Evolutionary conservation across 1,284 basidiomycete species (phyloP), one percentile per base, ranked within the genome.

Genomic region (Cutaneotrichosporon sp.): DNA sequence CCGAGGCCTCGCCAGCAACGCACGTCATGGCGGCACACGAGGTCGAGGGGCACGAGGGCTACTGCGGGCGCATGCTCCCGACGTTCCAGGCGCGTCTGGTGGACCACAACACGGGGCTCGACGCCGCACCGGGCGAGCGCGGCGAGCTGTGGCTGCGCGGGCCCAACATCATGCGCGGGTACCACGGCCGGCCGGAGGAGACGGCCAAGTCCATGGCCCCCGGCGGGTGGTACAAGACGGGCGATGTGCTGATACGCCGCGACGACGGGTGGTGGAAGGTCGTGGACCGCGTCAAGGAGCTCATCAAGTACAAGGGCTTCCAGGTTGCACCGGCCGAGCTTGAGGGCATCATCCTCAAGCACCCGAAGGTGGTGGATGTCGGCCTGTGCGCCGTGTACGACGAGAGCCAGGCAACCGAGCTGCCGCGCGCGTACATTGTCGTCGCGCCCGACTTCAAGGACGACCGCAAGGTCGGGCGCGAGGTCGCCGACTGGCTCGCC

Each of bases 81-180:
- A 91, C 90, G 65, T 83, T 93, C 25, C 85, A 92, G 72, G 87
- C 88, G 0, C 84, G 90, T 7, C 76, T 97, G 13, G 86, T 95
- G 4, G 66, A 74, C 59, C 67, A 70, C 52, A 52, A 62, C 2
- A 71, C 75, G 4, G 69, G 71, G 22, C 71, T 72, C 47, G 70
- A 75, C 11, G 58, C 87, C 16, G 84, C 83, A n/a, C 81, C 80
- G 2, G 84, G 83, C n/a, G 79, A 86, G 60, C 79, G 84, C 0
- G 92, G 93, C 3, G 92, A 95, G 75, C 71, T 95, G 11, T 92
- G 90, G 88, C 64, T 92, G 5, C 82, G 86, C 56, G 90, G 91
- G 0, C 88, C 89, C 10, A 55, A 36, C 27, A 27, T 93, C 55
- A 92, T 92, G 89, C 91, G 89, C 85, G 82, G 82, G 6, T 84